Base-by-base conservation (phyloP, 2,329 filamentous ascomycete species). In the Fusarium incarnatum region DNA sequence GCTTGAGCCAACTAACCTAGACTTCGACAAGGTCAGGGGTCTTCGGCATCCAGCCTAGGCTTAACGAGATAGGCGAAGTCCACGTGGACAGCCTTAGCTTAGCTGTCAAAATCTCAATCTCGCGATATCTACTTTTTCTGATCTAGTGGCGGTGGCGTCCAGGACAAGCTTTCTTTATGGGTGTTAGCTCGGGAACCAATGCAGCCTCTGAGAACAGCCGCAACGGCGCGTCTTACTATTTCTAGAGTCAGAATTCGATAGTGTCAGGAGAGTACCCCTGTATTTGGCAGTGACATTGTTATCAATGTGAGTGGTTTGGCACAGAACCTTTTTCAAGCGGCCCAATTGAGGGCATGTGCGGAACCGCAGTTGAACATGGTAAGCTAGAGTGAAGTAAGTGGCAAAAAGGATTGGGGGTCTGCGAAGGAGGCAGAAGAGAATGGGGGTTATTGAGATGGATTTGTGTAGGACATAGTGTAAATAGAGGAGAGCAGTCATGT, bases 81-180 rank as follows among this genome's bases (percentile, higher is more conserved):
- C 48, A 52, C 48, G 48, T 52, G 48, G 32, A 25, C 22, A 4
- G 22, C 22, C 41, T 23, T 22, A 22, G 13, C 20, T 44, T 18
- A 37, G 27, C 41, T 56, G 53, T 56, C 53, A 56, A 44, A 47
- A 56, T 37, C 28, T 27, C 41, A 56, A 56, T 47, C 42, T 56
- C 22, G 25, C 30, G 41, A 48, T 48, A 22, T 25, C 53, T 28
- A 10, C 53, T 56, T 48, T 25, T 32, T 42, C 18, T 37, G 42
- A 47, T 37, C 53, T 48, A 48, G 41, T 56, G 42, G 28, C 28
- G 41, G 53, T 56, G 42, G 53, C 53, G 53, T 10, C 16, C 18
- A 10, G 28, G n/a, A 56, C 27, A 56, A 56, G 42, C 42, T 27
- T 48, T 37, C 15, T 34, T 7, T 9, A 15, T 20, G 13, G 10